A percentile compares a stretch with the other conserved stretches of the same genome.
phyloP scores from a whole-genome alignment of 116 monocot species.

The Zostera marina region DNA sequence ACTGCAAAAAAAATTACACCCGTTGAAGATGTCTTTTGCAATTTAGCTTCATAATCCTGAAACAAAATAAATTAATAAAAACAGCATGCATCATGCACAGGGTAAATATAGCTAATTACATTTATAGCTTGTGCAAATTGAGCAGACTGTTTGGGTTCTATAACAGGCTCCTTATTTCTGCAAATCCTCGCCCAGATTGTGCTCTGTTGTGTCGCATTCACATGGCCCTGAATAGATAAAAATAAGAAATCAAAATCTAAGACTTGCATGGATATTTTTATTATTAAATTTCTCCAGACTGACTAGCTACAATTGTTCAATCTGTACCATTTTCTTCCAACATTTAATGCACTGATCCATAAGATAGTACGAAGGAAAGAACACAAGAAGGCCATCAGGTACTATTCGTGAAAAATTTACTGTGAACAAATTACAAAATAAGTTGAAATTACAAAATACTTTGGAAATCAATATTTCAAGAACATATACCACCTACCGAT shows the following conservation, averaged over 20 bases:
- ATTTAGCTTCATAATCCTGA: conserved; percentile 79
- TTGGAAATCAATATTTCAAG: neutral
- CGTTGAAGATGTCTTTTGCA: conserved; percentile 42
- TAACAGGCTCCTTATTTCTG: conserved; percentile 83
- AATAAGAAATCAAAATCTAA: conserved; percentile 1
- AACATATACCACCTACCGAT: conserved; percentile 41
- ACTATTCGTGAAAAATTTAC: conserved; percentile 94
- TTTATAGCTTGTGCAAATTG: conserved; percentile 70
- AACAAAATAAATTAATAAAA: neutral
- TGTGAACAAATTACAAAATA: conserved; percentile 13
- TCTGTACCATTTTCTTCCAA: conserved; percentile 78
- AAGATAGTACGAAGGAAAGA: conserved; percentile 92
- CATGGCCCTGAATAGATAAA: conserved; percentile 37
- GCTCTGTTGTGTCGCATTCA: conserved; percentile 34
- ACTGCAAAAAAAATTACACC: conserved; percentile 95
- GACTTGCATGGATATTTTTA: neutral
- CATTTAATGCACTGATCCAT: conserved; percentile 86
- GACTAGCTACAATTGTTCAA: neutral
- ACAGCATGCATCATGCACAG: neutral
- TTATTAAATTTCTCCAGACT: neutral
- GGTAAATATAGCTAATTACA: conserved; percentile 17
- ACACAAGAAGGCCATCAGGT: conserved; percentile 90
- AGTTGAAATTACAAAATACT: neutral
- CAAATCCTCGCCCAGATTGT: conserved; percentile 98
- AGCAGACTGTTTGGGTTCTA: conserved; percentile 86